Base-by-base conservation (phyloP, 441 rosid species). In the Daphne laureola region DNA sequence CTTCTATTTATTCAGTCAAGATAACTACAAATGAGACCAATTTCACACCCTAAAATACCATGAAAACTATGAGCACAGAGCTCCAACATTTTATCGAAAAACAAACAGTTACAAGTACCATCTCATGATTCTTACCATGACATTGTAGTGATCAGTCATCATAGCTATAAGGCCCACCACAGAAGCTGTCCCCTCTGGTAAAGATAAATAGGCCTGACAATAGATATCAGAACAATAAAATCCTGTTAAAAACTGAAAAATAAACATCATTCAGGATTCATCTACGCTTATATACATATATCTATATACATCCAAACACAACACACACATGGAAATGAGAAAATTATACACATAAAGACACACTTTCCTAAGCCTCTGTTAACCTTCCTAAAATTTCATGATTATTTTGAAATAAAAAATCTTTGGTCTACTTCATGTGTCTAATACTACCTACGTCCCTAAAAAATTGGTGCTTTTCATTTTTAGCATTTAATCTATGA, bases 111-210 rank as follows among this genome's bases (percentile, higher is more conserved):
- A 49, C 21, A 21, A 51, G 43, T 31, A 31, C 38, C 38, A 40
- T 14, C 31, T 45, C 4, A 17, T 56, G 14, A 66, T 55, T 54
- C 93, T 65, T 78, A 95, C 97, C 77, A 87, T 57, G 71, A 81
- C 79, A 64, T 67, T 79, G 70, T 92, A 92, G 64, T 95, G 97
- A 71, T 92, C 97, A 4, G 90, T 85, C 98, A 95, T 85, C 99
- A 92, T 92, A 52, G 99, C 99, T 69, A 83, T 71, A 61, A 91
- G 86, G 63, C 99, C 99, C 66, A 78, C 80, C 36, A 87, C 92
- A 43, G 99, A 89, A 43, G 96, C 91, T 18, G 68, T 82, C 73
- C 97, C 98, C 68, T 91, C 97, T 0, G 98, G 98, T 59, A 91
- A 77, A 55, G 98, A 87, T 57, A 95, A 70, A 70, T 91, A 95